Percentiles rank a stretch among this genome's conserved stretches.
These are phyloP conservation scores for Casuarina cunninghamiana DNA, from an alignment of 306 rosid genomes.

Conservation along the genomic window DNA sequence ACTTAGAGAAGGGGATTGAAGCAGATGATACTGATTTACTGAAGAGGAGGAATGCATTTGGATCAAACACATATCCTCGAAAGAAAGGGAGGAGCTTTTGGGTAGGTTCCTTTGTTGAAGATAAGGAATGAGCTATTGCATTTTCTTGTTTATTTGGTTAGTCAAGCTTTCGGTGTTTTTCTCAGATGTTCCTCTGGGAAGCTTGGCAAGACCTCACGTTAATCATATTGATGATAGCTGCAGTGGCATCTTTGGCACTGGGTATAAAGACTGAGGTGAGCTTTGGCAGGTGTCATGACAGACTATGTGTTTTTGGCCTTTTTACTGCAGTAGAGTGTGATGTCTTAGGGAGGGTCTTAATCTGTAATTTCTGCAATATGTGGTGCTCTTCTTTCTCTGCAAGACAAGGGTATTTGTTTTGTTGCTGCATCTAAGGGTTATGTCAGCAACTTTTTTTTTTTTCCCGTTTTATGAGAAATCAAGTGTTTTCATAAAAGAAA, in stretches of 20 bases:
- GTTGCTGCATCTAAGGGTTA: background rate
- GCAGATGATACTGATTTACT: conserved; percentile 75
- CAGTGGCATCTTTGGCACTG: conserved; percentile 85
- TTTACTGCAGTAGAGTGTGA: background rate
- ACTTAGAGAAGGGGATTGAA: conserved; percentile 71
- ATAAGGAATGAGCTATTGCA: background rate
- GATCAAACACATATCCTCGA: conserved; percentile 81
- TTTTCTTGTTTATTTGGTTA: background rate
- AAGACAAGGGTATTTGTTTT: background rate
- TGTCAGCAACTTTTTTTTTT: background rate
- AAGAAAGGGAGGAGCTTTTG: conserved; percentile 82
- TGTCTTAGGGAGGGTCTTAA: background rate
- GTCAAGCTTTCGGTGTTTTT: conserved; percentile 20
- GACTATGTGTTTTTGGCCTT: background rate
- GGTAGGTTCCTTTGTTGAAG: conserved; percentile 38
- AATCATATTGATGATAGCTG: conserved; percentile 93
- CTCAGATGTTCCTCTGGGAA: conserved; percentile 94
- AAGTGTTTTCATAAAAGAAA: background rate
- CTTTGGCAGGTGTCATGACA: background rate
- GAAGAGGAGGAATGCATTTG: conserved; percentile 68
- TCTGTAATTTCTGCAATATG: background rate
- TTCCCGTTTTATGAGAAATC: background rate
- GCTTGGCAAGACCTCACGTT: conserved; percentile 99
- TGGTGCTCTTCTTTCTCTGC: background rate
- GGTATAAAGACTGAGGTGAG: conserved; percentile 98